A percentile compares a stretch with the other conserved stretches of the same genome.
phyloP scores from a whole-genome alignment of 371 early-diverging fungal species.

The Syncephalastrum sp. region DNA sequence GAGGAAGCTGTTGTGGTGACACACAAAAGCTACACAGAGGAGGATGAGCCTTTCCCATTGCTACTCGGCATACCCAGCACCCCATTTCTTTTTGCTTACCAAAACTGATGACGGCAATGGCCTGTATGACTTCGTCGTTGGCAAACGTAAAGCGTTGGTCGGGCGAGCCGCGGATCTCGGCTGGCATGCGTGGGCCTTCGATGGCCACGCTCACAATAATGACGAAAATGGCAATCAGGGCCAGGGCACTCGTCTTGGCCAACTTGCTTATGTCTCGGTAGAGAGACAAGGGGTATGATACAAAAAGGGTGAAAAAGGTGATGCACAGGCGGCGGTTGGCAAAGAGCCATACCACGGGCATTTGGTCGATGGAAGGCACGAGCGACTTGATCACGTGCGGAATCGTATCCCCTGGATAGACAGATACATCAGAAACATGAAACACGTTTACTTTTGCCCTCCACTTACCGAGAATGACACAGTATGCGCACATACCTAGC shows the following conservation, averaged over 20 bases:
- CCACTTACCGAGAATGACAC: slow-evolving; percentile 70
- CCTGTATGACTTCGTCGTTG: slow-evolving; percentile 67
- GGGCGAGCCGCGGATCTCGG: slow-evolving; percentile 52
- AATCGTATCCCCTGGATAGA: slow-evolving; percentile 67
- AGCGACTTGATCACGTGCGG: slow-evolving; percentile 72
- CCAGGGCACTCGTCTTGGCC: slow-evolving; percentile 78
- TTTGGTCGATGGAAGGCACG: slow-evolving; percentile 54
- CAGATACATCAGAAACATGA: neutral
- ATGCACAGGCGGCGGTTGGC: slow-evolving; percentile 61
- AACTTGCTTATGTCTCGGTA: slow-evolving; percentile 80
- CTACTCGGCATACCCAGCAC: no score
- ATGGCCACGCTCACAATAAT: slow-evolving; percentile 70
- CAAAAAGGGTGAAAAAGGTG: slow-evolving; percentile 61
- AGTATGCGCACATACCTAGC: slow-evolving; percentile 74
- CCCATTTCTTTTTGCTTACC: slow-evolving; percentile 38
- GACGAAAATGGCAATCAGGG: slow-evolving; percentile 70
- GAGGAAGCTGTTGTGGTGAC: slow-evolving; percentile 82
- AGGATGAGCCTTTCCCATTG: neutral
- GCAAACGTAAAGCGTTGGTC: slow-evolving; percentile 47
- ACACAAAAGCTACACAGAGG: slow-evolving; percentile 66
- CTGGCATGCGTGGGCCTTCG: slow-evolving; percentile 65
- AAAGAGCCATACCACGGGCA: slow-evolving; percentile 52
- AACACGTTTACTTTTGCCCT: slow-evolving; percentile 1
- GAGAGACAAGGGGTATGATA: slow-evolving; percentile 75
- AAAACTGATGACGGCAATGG: slow-evolving; percentile 82